These are phyloP conservation scores for Globisporangium polare DNA, from an alignment of 352 stramenopile species.

Conservation along the genomic window DNA sequence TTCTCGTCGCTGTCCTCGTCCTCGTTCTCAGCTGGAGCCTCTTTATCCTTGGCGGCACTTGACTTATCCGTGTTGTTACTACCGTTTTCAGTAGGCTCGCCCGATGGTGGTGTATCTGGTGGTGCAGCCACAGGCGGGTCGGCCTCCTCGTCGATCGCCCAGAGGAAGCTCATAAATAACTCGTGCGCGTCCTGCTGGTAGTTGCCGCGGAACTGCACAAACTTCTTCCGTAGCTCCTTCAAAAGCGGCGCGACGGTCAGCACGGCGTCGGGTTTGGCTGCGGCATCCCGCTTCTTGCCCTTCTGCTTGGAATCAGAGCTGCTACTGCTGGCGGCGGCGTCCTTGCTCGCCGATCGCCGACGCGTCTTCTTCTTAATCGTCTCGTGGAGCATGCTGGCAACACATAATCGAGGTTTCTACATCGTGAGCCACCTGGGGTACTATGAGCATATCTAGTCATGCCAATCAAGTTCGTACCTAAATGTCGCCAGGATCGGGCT, in stretches of 20 bases:
- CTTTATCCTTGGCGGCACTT: neutral
- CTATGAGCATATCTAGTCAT: neutral
- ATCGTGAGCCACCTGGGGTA: neutral
- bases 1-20: slow-evolving; percentile 20
- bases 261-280: slow-evolving; percentile 31
- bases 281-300: slow-evolving; percentile 15
- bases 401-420: neutral
- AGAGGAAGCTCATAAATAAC: slow-evolving; percentile 92
- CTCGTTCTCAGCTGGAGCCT: slow-evolving; percentile 16
- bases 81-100: neutral
- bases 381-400: slow-evolving; percentile 50
- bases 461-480: slow-evolving; percentile 28
- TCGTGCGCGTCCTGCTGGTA: slow-evolving; percentile 98
- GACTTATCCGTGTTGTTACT: slow-evolving; percentile 5
- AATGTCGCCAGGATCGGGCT: slow-evolving; percentile 88
- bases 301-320: slow-evolving; percentile 17
- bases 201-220: slow-evolving; percentile 91
- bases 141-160: slow-evolving; percentile 73
- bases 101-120: neutral
- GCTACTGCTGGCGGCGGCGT: slow-evolving; percentile 2
- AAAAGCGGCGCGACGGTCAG: slow-evolving; percentile 57
- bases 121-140: slow-evolving; percentile 28
- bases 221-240: slow-evolving; percentile 74
- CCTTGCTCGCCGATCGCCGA: slow-evolving; percentile 14
- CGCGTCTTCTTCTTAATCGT: slow-evolving; percentile 52